These are phyloP conservation scores for Tinospora cordifolia DNA, from an alignment of 164 flowering plant genomes.

Conservation along the genomic window DNA sequence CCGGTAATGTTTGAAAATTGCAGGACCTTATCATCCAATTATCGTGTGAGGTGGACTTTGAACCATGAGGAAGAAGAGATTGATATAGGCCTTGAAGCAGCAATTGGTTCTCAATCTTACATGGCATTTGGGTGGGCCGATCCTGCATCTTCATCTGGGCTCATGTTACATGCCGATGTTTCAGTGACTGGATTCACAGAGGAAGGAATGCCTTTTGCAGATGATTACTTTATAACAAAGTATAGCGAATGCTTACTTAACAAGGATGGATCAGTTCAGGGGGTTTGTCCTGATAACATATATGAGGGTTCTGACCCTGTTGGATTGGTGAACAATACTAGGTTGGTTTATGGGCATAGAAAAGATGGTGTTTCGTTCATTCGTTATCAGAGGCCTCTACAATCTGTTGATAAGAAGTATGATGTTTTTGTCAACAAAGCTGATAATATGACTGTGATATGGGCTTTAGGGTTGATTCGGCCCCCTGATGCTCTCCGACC, in stretches of 20 bases:
- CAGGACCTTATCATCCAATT: conserved; percentile 44
- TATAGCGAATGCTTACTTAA: conserved; percentile 65
- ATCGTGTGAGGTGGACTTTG: conserved; percentile 76
- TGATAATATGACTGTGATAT: conserved; percentile 65
- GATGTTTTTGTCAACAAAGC: conserved; percentile 47
- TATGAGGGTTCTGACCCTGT: conserved; percentile 46
- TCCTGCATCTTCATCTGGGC: conserved; percentile 33
- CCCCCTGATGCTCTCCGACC: conserved; percentile 81
- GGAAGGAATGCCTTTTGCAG: conserved; percentile 71
- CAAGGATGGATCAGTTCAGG: conserved; percentile 56
- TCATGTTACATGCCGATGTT: conserved; percentile 75
- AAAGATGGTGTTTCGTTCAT: conserved; percentile 86
- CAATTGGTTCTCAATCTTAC: conserved; percentile 43
- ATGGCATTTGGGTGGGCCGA: conserved; percentile 96
- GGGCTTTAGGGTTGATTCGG: conserved; percentile 87
- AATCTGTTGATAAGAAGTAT: conserved; percentile 50
- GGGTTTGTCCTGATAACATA: conserved; percentile 85
- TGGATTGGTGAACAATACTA: conserved; percentile 56
- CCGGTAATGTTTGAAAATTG: conserved; percentile 90
- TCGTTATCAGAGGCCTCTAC: conserved; percentile 56
- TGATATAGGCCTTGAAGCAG: conserved; percentile 86
- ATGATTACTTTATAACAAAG: conserved; percentile 71
- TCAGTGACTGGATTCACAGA: conserved; percentile 76
- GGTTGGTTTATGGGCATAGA: conserved; percentile 76
- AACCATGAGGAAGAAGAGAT: conserved; percentile 32